Conservation (phyloP, 306 rosid genomes). For the Ziziphus jujuba region DNA sequence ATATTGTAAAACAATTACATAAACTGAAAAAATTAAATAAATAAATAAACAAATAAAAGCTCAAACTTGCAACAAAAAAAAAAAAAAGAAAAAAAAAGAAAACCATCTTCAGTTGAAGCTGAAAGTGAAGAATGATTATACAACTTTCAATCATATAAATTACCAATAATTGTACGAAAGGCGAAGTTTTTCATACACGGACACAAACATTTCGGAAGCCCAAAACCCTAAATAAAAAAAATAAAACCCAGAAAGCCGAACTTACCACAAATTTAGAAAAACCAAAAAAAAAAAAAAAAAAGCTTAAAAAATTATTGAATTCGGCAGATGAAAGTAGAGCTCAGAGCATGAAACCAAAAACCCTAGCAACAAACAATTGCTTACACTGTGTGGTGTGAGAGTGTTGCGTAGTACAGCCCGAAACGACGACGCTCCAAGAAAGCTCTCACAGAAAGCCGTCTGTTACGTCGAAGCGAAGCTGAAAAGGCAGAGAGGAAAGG, state of each 20-base stretch:
- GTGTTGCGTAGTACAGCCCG: slow-evolving; percentile 6
- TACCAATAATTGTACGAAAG: slow-evolving; percentile 5
- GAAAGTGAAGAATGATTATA: slow-evolving; percentile 2
- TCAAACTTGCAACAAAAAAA: background rate
- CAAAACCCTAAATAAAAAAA: slow-evolving; percentile 2
- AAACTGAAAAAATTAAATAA: background rate
- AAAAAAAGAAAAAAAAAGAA: background rate
- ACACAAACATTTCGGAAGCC: background rate
- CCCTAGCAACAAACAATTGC: slow-evolving; percentile 14
- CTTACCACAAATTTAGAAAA: too few relatives aligned
- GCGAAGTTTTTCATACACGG: background rate
- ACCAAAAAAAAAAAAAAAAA: too few relatives aligned
- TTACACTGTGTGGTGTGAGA: slow-evolving; percentile 6
- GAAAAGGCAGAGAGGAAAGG: slow-evolving; percentile 31
- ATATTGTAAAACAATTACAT: background rate
- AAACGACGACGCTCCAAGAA: slow-evolving; percentile 25
- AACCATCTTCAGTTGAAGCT: slow-evolving; percentile 16
- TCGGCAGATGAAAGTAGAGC: background rate
- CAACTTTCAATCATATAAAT: background rate
- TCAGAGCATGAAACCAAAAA: slow-evolving; percentile 11
- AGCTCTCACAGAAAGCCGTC: slow-evolving; percentile 27
- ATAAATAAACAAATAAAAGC: background rate
- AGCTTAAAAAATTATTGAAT: background rate
- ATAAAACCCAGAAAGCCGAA: background rate
- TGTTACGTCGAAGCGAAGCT: slow-evolving; percentile 37